Percentiles rank a stretch among this genome's conserved stretches.
Evolutionary conservation across 768 basidiomycete species (phyloP).

Genomic region (Tylopilus sp.): DNA sequence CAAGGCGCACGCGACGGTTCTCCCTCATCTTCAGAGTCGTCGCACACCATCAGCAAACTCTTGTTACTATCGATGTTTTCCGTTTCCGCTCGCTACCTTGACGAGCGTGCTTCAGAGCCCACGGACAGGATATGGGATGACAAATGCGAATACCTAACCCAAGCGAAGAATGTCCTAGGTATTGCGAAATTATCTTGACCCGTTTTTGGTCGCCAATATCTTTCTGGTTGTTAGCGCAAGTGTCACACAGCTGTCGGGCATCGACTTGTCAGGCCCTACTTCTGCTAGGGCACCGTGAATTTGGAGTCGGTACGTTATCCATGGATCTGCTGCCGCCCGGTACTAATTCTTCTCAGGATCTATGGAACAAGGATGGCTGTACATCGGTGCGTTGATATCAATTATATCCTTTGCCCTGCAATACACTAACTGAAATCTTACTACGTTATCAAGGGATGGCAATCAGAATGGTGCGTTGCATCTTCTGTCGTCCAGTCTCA

Average conservation of each 20-base stretch:
- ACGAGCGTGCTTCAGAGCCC: conserved; percentile 41
- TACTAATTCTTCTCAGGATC: conserved; percentile 35
- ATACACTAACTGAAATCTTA: not conserved
- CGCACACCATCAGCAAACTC: conserved; percentile 64
- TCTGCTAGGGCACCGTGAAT: conserved; percentile 78
- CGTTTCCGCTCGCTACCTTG: conserved; percentile 70
- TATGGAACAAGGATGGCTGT: conserved; percentile 87
- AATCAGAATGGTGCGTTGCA: conserved; percentile 58
- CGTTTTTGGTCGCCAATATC: not conserved
- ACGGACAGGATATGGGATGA: conserved; percentile 68
- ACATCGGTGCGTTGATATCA: conserved; percentile 48
- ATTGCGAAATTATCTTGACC: conserved; percentile 17
- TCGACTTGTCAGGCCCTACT: conserved; percentile 81
- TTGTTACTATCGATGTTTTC: conserved; percentile 80
- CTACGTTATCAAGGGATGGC: conserved; percentile 52
- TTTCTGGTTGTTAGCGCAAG: conserved; percentile 42
- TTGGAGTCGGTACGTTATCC: conserved; percentile 63
- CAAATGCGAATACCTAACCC: conserved; percentile 59
- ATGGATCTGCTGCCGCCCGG: not conserved
- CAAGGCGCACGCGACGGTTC: conserved; percentile 11
- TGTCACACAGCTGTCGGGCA: conserved; percentile 63
- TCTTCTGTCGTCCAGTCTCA: not conserved
- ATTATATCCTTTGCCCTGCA: not conserved
- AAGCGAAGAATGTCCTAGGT: conserved; percentile 65
- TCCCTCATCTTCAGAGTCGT: conserved; percentile 39